Evolutionary conservation across 2,329 filamentous ascomycete genomes (phyloP), one percentile per base, ranked within the genome.

Genomic region (Atkinsonella hypoxylon): DNA sequence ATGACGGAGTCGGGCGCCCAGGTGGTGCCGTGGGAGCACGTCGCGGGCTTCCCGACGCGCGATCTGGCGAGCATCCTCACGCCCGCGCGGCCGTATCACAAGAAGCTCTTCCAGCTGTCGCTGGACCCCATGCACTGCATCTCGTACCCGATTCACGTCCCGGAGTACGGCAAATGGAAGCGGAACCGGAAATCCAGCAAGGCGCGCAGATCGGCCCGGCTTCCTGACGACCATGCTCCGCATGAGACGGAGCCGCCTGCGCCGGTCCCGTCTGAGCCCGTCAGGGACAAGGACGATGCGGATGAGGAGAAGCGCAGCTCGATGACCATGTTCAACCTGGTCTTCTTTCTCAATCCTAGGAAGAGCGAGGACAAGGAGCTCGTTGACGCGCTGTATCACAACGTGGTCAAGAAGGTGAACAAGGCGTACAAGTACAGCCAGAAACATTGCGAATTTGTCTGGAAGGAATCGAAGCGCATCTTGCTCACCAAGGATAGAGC

Each of bases 301-400:
- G 66, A 73, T 40, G 75, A 84, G 54, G 74, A 81, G 61, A 83
- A 87, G 63, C 73, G 74, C 57, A 80, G 77, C 56, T 79, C 80
- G 45, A 90, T 97, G 87, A 89, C 84, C 55, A 97, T 97, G 91
- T 98, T 98, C 69, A 95, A 96, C 65, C 79, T 96, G 11, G 89
- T 97, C 22, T 97, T 97, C 65, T 87, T 95, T 47, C 72, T 96
- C 56, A 85, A 88, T 57, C 87, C 89, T 3, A 84, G 83, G 47
- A 81, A 83, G 48, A 74, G 90, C 51, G 87, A 95, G 62, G 82
- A 85, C 56, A 85, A 87, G 51, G 75, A 78, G 72, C 61, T 94
- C 44, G 79, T 85, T 42, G 87, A 94, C 56, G 83, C 71, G 5
- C 67, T 96, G 62, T 95, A 95, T 64, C 77, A 87, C 49, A 87